Conservation (phyloP, 202 grass and related monocot species). For the Thinopyrum obtusiflorum region DNA sequence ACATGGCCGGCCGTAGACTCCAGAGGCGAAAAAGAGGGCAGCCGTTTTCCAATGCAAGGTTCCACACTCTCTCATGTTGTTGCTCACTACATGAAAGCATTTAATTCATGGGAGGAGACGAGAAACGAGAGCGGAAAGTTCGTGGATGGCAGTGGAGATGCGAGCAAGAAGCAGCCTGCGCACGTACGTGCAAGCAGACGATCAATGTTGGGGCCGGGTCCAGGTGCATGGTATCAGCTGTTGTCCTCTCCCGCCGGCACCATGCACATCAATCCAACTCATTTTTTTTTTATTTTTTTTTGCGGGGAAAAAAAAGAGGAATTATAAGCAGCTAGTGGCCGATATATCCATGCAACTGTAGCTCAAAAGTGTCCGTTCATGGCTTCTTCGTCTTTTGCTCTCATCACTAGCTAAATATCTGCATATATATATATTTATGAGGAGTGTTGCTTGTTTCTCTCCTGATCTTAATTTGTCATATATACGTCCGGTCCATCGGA, state of each 20-base stretch:
- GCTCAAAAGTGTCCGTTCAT: not conserved
- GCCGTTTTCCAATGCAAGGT: not conserved
- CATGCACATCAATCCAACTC: not conserved
- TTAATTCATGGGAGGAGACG: not conserved
- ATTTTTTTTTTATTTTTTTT: too few species aligned
- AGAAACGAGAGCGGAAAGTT: not conserved
- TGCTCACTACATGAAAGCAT: not conserved
- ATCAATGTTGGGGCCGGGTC: not conserved
- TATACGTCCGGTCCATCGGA: not conserved
- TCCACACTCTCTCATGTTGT: not conserved
- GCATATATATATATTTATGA: too few species aligned
- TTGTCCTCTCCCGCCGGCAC: not conserved
- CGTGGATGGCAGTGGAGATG: not conserved
- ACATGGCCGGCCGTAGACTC: too few species aligned
- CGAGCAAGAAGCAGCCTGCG: not conserved
- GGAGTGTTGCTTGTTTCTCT: not conserved
- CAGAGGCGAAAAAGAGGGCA: too few species aligned
- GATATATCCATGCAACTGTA: not conserved
- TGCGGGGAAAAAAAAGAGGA: not conserved
- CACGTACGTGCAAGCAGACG: too few species aligned
- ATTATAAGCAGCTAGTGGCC: not conserved
- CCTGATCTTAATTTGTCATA: not conserved
- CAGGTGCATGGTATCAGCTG: not conserved
- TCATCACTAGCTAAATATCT: not conserved
- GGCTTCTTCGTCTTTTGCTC: not conserved